phyloP scores from a whole-genome alignment of 2,329 filamentous ascomycete species.

The Sclerotinia subarctica region DNA sequence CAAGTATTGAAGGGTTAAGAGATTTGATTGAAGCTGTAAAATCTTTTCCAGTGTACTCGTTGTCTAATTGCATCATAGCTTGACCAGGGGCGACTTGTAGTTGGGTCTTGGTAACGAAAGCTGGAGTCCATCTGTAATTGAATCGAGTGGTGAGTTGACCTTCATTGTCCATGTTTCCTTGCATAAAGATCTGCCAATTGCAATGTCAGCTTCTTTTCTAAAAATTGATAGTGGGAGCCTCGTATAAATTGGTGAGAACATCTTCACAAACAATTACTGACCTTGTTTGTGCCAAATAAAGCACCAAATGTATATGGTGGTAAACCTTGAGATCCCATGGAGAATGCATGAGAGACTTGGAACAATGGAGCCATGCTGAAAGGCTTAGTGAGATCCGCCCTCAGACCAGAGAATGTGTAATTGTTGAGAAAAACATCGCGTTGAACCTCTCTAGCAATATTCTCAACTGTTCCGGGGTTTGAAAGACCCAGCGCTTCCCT shows the following conservation, averaged over 20 bases:
- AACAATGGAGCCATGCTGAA: slow-evolving; percentile 93
- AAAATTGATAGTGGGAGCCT: not conserved
- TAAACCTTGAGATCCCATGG: slow-evolving; percentile 83
- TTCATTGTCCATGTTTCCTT: slow-evolving; percentile 93
- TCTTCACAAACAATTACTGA: slow-evolving; percentile 45
- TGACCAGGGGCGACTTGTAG: slow-evolving; percentile 77
- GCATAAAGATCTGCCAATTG: slow-evolving; percentile 74
- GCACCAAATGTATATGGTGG: slow-evolving; percentile 94
- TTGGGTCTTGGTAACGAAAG: slow-evolving; percentile 81
- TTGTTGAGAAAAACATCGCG: slow-evolving; percentile 96
- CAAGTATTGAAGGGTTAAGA: slow-evolving; percentile 90
- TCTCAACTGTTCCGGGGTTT: slow-evolving; percentile 91
- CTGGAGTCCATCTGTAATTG: slow-evolving; percentile 84
- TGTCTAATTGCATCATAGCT: slow-evolving; percentile 88
- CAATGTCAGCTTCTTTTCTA: slow-evolving; percentile 27
- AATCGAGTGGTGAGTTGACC: slow-evolving; percentile 81
- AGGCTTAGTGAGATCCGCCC: slow-evolving; percentile 93
- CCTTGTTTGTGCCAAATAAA: slow-evolving; percentile 89
- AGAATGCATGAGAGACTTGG: slow-evolving; percentile 95
- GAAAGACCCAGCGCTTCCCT: slow-evolving; percentile 83
- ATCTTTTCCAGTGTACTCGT: slow-evolving; percentile 90
- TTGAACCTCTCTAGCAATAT: slow-evolving; percentile 85
- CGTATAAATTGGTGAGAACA: not conserved
- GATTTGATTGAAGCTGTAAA: slow-evolving; percentile 92
- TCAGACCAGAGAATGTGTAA: slow-evolving; percentile 93